Evolutionary conservation across 2,329 filamentous ascomycete species (phyloP).

Genomic region (Leptographium wingfieldii): DNA sequence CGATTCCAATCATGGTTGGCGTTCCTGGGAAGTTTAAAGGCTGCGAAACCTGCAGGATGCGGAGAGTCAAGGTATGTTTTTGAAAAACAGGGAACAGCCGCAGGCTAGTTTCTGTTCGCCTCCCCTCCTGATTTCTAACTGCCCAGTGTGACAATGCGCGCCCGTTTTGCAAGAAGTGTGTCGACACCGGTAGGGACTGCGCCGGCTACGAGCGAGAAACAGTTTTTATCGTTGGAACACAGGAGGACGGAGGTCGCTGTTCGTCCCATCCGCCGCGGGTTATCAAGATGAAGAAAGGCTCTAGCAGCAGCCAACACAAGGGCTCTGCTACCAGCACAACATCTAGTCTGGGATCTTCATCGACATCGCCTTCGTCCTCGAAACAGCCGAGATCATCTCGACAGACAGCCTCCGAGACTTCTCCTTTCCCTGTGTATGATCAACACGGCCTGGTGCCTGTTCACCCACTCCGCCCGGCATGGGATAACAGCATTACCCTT

Average conservation of each 20-base stretch:
- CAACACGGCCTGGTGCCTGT: slow-evolving; percentile 13
- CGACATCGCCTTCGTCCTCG: neutral
- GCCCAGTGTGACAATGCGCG: slow-evolving; percentile 47
- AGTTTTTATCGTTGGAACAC: slow-evolving; percentile 51
- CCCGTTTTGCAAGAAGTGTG: slow-evolving; percentile 48
- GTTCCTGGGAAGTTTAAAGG: slow-evolving; percentile 53
- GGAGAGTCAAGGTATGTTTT: slow-evolving; percentile 42
- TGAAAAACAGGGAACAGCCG: neutral
- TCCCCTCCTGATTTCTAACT: neutral
- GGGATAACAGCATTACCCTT: slow-evolving; percentile 34
- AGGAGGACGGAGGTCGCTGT: slow-evolving; percentile 39
- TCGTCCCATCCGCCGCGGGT: slow-evolving; percentile 42
- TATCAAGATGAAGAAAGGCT: slow-evolving; percentile 24
- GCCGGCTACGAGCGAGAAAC: slow-evolving; percentile 50
- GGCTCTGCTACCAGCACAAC: neutral
- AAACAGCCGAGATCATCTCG: neutral
- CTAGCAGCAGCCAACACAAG: neutral
- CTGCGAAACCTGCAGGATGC: slow-evolving; percentile 46
- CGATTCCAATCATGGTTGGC: slow-evolving; percentile 37
- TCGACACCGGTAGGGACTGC: slow-evolving; percentile 42
- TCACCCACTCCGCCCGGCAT: slow-evolving; percentile 34
- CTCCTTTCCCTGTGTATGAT: neutral
- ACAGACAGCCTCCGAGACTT: neutral
- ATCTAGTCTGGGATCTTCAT: neutral
- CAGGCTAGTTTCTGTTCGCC: no score